Conservation (phyloP, 2,329 filamentous ascomycete species). For the Septoria petroselini region DNA sequence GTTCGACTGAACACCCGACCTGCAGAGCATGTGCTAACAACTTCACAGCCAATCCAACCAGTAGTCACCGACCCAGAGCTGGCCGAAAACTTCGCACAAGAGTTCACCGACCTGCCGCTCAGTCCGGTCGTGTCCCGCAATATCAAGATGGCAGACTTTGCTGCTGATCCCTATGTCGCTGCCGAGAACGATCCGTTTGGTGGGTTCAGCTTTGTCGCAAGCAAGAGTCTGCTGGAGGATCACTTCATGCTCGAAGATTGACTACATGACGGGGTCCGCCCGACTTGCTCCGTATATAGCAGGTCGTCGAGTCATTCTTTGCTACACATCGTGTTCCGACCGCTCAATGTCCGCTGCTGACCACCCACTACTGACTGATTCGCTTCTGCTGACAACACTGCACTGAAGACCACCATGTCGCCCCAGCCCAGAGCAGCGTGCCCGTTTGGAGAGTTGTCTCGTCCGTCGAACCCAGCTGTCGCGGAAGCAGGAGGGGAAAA, state of each 20-base stretch:
- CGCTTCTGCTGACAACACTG: too few species aligned
- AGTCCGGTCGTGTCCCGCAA: slow-evolving; percentile 60
- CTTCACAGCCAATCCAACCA: slow-evolving; percentile 69
- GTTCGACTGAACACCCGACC: too few species aligned
- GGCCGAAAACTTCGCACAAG: slow-evolving; percentile 91
- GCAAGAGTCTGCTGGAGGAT: slow-evolving; percentile 48
- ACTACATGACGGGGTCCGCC: slow-evolving; percentile 27
- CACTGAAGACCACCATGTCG: too few species aligned
- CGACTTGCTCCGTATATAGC: too few species aligned
- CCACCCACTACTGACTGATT: too few species aligned
- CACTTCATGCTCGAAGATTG: slow-evolving; percentile 38
- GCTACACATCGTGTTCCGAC: too few species aligned
- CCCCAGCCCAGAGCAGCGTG: too few species aligned
- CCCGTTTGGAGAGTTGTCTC: too few species aligned
- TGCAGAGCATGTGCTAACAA: slow-evolving; percentile 10
- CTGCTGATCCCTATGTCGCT: slow-evolving; percentile 11
- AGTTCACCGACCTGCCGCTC: slow-evolving; percentile 83
- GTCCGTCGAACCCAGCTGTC: too few species aligned
- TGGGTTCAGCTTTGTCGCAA: slow-evolving; percentile 55
- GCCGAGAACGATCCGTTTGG: slow-evolving; percentile 50
- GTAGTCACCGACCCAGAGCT: slow-evolving; percentile 93
- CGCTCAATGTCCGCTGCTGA: too few species aligned
- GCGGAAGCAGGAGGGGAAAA: too few species aligned
- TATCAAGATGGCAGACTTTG: slow-evolving; percentile 26
- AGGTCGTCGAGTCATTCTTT: too few species aligned